Evolutionary conservation across 2,329 filamentous ascomycete genomes (phyloP), one percentile per base, ranked within the genome.

Genomic region (Monilinia laxa): DNA sequence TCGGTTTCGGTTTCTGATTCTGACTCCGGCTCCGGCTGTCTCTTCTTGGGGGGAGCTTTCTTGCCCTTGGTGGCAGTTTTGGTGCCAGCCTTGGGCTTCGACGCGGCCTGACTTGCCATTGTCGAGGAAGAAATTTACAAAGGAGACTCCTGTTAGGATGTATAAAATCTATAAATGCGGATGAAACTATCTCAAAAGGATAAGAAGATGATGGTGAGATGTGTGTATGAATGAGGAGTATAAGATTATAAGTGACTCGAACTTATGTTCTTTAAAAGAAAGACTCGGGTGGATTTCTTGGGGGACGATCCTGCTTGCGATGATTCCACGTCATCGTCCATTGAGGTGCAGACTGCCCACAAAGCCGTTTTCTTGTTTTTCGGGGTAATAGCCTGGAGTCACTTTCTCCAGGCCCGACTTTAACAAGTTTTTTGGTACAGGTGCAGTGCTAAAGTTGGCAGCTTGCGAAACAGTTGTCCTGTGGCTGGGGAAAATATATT

Each of bases 191-290:
- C n/a, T 14, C 28, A 4, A 57, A 28, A 23, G 40, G 25, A 57
- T 45, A 25, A 11, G 25, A 64, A 38, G 52, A 35, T 14, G 20
- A 35, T 25, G 23, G 6, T 35, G 25, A 7, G 5, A 14, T 56
- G 25, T 11, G 47, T 54, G 16, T 64, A 38, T 25, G 58, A 47
- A 25, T 57, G 23, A 58, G 49, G 11, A 55, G 28, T 49, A 47
- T 23, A n/a, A 38, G 53, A 51, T 20, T 42, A 57, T 59, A 18
- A 65, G n/a, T 54, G 49, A 63, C 45, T 49, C 54, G 40, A 51
- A 52, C 42, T 12, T 20, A 31, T 40, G 62, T 65, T 65, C 54
- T 65, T 65, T 65, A 65, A 65, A 65, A 57, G 53, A 65, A 65
- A 57, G 55, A 58, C 28, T 56, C 31, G 45, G 28, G 31, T 40